Percentiles rank a stretch among this genome's conserved stretches.
These are phyloP conservation scores for Serendipita sp. DNA, from an alignment of 768 basidiomycete species.

Conservation along the genomic window DNA sequence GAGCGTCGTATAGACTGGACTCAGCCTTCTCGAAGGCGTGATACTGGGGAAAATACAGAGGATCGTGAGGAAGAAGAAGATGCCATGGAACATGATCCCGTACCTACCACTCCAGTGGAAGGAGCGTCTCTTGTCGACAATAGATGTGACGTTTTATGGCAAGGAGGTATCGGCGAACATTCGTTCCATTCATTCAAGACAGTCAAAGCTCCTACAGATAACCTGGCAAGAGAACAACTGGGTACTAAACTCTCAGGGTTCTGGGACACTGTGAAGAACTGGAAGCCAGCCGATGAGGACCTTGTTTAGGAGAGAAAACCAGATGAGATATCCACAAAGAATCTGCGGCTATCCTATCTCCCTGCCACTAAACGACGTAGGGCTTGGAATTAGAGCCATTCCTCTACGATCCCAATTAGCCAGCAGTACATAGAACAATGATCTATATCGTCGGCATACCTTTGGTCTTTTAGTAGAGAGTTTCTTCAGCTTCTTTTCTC, in stretches of 20 bases:
- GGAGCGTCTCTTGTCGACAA: conserved; percentile 63
- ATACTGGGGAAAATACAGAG: conserved; percentile 32
- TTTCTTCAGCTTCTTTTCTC: not conserved
- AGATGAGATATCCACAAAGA: not conserved
- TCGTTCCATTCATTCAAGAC: conserved; percentile 68
- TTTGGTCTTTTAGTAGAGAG: not conserved
- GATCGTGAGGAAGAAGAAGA: conserved; percentile 18
- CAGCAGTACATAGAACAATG: not conserved
- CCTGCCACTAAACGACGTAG: not conserved
- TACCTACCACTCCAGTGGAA: conserved; percentile 11
- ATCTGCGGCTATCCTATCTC: not conserved
- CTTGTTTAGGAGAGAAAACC: conserved; percentile 26
- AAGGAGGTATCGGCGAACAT: conserved; percentile 72
- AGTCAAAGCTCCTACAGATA: conserved; percentile 69
- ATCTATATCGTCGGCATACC: not conserved
- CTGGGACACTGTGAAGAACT: conserved; percentile 92
- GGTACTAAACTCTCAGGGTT: conserved; percentile 75
- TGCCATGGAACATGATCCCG: conserved; percentile 16
- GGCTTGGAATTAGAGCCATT: not conserved
- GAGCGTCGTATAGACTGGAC: conserved; percentile 84
- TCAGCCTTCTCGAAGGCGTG: conserved; percentile 67
- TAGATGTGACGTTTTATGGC: conserved; percentile 83
- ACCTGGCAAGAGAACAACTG: conserved; percentile 68
- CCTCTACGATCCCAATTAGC: not conserved
- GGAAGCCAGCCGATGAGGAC: conserved; percentile 70